Conservation (phyloP, 345 rosid genomes). For the Mallotus nudiflorus region DNA sequence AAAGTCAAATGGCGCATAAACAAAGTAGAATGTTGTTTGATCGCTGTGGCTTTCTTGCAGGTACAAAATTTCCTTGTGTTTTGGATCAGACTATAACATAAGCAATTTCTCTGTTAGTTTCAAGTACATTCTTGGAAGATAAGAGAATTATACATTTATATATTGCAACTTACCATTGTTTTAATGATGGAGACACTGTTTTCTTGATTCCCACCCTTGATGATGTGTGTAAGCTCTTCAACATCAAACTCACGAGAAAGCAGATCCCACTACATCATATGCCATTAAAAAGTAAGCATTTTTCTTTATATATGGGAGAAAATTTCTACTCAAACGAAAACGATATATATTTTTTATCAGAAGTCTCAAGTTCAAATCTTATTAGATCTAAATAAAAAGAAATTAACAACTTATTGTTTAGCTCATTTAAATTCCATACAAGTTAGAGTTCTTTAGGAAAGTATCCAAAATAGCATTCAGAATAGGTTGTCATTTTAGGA, state of each 20-base stretch:
- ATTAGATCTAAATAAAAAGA: too few relatives aligned
- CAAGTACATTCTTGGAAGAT: too few relatives aligned
- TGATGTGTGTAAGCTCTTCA: slow-evolving; percentile 29
- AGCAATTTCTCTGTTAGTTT: background rate
- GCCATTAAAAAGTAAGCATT: background rate
- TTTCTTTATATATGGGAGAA: background rate
- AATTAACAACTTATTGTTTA: too few relatives aligned
- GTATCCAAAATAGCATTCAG: too few relatives aligned
- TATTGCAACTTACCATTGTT: slow-evolving; percentile 33
- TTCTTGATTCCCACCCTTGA: slow-evolving; percentile 23
- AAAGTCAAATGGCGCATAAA: slow-evolving; percentile 42
- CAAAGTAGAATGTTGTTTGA: slow-evolving; percentile 30
- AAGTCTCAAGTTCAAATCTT: too few relatives aligned
- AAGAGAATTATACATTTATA: background rate
- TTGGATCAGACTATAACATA: slow-evolving; percentile 21
- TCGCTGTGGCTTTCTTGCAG: slow-evolving; percentile 42
- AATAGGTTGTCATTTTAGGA: too few relatives aligned
- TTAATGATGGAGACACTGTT: slow-evolving; percentile 36
- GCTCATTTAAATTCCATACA: too few relatives aligned
- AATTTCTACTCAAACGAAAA: too few relatives aligned
- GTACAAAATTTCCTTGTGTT: slow-evolving; percentile 17
- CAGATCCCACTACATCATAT: slow-evolving; percentile 46
- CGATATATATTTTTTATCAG: too few relatives aligned
- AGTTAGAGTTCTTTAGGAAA: too few relatives aligned
- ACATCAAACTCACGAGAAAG: slow-evolving; percentile 17